Evolutionary conservation across 495 filamentous ascomycete species (phyloP).

Genomic region (Sordaria brevicollis): DNA sequence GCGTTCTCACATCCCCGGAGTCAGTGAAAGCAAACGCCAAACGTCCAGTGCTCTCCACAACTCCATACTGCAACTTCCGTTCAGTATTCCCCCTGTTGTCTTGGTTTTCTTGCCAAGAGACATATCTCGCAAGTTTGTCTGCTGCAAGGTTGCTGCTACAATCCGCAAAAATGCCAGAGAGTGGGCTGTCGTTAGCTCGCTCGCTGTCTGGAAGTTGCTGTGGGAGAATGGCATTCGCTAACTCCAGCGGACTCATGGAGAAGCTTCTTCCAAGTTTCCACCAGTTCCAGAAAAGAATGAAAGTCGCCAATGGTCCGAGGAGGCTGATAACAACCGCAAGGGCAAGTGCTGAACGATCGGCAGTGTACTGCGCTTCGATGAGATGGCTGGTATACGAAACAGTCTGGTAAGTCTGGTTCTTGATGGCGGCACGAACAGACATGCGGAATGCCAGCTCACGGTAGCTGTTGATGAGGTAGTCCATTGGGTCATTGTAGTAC

Average conservation of each 20-base stretch:
- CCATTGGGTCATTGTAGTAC: background rate
- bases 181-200: too few relatives aligned
- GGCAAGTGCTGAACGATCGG: background rate
- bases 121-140: too few relatives aligned
- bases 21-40: background rate
- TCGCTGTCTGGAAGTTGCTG: background rate
- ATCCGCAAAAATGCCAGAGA: too few relatives aligned
- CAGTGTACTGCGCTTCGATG: too few relatives aligned
- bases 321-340: background rate
- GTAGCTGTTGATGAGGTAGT: background rate
- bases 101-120: too few relatives aligned
- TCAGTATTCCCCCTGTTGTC: too few relatives aligned
- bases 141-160: too few relatives aligned
- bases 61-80: background rate
- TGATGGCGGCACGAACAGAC: background rate
- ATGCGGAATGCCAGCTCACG: background rate
- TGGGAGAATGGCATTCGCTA: background rate
- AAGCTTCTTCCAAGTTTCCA: background rate
- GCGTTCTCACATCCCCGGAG: too few relatives aligned
- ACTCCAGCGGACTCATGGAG: background rate
- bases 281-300: background rate
- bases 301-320: rapidly evolving
- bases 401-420: too few relatives aligned
- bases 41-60: background rate
- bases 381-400: too few relatives aligned